Evolutionary conservation across 2,329 filamentous ascomycete species (phyloP).

Genomic region (Zopfia rhizophila): DNA sequence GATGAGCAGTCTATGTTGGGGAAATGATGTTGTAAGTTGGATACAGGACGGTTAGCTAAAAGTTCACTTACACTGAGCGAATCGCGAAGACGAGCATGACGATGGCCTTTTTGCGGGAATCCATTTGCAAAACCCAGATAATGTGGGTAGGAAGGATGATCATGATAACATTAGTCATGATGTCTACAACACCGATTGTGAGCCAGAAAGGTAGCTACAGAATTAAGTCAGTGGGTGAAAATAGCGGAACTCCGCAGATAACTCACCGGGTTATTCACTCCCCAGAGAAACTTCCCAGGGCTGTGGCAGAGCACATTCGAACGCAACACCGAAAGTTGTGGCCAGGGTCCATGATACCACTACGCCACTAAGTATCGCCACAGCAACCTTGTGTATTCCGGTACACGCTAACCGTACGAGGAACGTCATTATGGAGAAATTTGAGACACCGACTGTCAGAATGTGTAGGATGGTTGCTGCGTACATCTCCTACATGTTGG

Average conservation of each 20-base stretch:
- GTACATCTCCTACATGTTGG: slow-evolving; percentile 23
- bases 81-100: slow-evolving; percentile 31
- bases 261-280: slow-evolving; percentile 38
- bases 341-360: slow-evolving; percentile 32
- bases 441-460: slow-evolving; percentile 33
- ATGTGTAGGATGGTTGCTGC: slow-evolving; percentile 36
- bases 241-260: too few species aligned
- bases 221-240: not conserved
- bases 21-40: slow-evolving; percentile 2
- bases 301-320: slow-evolving; percentile 36
- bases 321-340: slow-evolving; percentile 28
- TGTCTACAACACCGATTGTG: slow-evolving; percentile 28
- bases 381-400: slow-evolving; percentile 21
- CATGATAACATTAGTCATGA: slow-evolving; percentile 29
- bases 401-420: slow-evolving; percentile 29
- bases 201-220: slow-evolving; percentile 35
- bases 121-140: slow-evolving; percentile 29
- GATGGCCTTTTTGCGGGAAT: slow-evolving; percentile 25
- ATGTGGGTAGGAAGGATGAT: slow-evolving; percentile 28
- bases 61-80: slow-evolving; percentile 30
- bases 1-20: slow-evolving; percentile 29
- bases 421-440: slow-evolving; percentile 34
- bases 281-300: slow-evolving; percentile 35
- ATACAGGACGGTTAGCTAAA: not conserved
- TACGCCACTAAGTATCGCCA: slow-evolving; percentile 22